These are phyloP conservation scores for Syzygium aromaticum DNA, from an alignment of 345 rosid genomes.

Conservation along the genomic window DNA sequence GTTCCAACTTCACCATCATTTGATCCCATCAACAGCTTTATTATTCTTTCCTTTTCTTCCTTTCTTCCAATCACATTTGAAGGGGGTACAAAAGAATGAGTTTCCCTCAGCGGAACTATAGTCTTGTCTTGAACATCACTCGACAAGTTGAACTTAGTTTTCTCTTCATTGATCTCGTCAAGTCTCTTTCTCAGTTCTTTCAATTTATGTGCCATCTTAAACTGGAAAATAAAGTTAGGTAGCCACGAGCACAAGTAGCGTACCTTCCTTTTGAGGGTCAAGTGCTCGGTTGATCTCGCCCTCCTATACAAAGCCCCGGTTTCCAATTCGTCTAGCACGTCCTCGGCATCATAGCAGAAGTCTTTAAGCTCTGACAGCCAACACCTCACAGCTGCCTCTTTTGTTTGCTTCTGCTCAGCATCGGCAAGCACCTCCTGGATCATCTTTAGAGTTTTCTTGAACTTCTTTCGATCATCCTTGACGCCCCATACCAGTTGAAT, in stretches of 20 bases:
- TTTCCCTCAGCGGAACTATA: neutral
- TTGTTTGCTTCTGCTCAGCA: constrained; percentile 4
- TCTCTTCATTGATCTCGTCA: neutral
- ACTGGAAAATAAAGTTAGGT: neutral
- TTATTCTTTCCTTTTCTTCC: neutral
- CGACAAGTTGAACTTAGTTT: neutral
- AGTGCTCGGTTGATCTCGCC: neutral
- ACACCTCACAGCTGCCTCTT: neutral
- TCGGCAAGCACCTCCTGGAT: neutral
- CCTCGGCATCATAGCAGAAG: constrained; percentile 10
- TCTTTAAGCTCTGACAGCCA: constrained; percentile 2
- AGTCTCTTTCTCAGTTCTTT: neutral
- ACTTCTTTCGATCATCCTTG: neutral
- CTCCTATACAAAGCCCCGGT: neutral
- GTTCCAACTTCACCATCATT: neutral
- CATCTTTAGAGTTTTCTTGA: neutral
- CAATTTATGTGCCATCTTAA: neutral
- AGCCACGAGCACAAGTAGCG: neutral
- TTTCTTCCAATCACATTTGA: constrained; percentile 10
- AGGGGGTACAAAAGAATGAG: constrained; percentile 7
- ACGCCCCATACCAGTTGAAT: neutral
- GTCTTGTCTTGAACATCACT: neutral
- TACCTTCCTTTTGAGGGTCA: constrained; percentile 2
- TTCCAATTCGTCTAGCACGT: constrained; percentile 9
- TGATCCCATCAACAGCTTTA: neutral